Evolutionary conservation across 1,284 basidiomycete species (phyloP).

Genomic region (Pisolithus thermaeus): DNA sequence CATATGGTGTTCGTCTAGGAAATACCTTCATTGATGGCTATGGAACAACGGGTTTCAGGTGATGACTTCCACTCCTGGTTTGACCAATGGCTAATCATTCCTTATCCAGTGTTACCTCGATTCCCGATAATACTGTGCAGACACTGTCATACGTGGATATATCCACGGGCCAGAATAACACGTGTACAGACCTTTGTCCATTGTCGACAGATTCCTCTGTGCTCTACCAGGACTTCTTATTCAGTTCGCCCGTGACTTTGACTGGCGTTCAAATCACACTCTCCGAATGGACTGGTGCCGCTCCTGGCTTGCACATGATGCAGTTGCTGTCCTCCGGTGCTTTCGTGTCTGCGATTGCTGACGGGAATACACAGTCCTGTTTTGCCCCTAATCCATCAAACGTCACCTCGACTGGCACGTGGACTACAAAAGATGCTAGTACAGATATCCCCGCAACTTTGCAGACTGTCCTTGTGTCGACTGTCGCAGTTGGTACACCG

Average conservation of each 20-base stretch:
- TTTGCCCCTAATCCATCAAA: conserved; percentile 69
- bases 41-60: conserved; percentile 86
- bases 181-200: conserved; percentile 69
- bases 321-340: conserved; percentile 90
- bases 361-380: conserved; percentile 65
- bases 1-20: conserved; percentile 79
- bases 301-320: conserved; percentile 82
- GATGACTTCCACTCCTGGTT: conserved; percentile 8
- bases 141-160: conserved; percentile 78
- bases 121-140: conserved; percentile 83
- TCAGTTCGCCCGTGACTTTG: conserved; percentile 54
- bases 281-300: conserved; percentile 68
- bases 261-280: conserved; percentile 84
- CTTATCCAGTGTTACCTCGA: conserved; percentile 62
- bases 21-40: conserved; percentile 82
- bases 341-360: conserved; percentile 65
- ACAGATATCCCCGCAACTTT: conserved; percentile 78
- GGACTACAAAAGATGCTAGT: conserved; percentile 56
- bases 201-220: conserved; percentile 69
- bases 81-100: conserved; percentile 4
- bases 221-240: conserved; percentile 86
- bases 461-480: conserved; percentile 69
- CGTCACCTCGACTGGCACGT: conserved; percentile 58
- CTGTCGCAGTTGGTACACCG: conserved; percentile 61
- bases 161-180: conserved; percentile 61